These are phyloP conservation scores for Agroathelia rolfsii DNA, from an alignment of 1,284 basidiomycete genomes.

Conservation along the genomic window DNA sequence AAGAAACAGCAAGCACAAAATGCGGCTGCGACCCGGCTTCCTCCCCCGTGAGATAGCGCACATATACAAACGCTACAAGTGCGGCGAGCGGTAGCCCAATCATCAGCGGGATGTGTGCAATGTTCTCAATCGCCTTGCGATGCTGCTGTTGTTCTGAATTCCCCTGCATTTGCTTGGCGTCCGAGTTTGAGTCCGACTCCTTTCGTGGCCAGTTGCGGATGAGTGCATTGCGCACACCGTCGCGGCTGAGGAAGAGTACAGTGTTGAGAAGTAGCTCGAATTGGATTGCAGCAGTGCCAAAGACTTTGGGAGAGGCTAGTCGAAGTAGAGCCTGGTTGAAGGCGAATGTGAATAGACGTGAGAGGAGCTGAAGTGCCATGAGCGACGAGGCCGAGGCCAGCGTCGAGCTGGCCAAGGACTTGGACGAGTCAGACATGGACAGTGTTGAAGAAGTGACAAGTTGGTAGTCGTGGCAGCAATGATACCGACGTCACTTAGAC, in stretches of 20 bases:
- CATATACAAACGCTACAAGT: conserved; percentile 38
- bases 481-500: no score
- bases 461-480: no score
- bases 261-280: conserved; percentile 83
- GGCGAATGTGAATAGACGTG: conserved; percentile 76
- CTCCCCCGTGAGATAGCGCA: conserved; percentile 30
- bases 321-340: conserved; percentile 86
- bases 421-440: no score
- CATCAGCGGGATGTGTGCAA: conserved; percentile 49
- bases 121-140: conserved; percentile 28
- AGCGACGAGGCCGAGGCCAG: conserved; percentile 69
- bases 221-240: conserved; percentile 82
- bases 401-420: no score
- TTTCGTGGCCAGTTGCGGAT: conserved; percentile 36
- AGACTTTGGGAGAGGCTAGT: conserved; percentile 76
- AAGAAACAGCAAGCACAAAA: conserved; percentile 51
- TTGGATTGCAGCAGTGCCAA: conserved; percentile 80
- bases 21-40: conserved; percentile 49
- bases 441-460: no score
- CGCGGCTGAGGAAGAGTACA: conserved; percentile 85
- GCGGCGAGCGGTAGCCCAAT: conserved; percentile 46
- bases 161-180: conserved; percentile 11
- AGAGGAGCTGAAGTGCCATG: conserved; percentile 78
- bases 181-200: conserved; percentile 6
- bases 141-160: conserved; percentile 7